These are phyloP conservation scores for Podaxis sp. DNA, from an alignment of 768 basidiomycete genomes.

Conservation along the genomic window DNA sequence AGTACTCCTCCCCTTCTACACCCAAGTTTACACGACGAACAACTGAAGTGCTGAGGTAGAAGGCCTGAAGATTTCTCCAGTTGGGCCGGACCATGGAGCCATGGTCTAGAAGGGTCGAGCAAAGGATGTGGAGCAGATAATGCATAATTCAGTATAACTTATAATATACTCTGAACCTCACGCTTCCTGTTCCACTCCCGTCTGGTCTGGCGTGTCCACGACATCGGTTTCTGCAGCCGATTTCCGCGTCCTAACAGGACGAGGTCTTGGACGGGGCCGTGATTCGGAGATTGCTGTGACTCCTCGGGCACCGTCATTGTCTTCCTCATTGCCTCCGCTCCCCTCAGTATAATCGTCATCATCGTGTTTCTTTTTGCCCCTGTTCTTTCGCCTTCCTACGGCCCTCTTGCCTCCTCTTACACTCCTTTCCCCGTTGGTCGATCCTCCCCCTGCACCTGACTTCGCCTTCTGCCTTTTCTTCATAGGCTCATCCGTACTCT, in stretches of 20 bases:
- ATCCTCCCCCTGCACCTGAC: neutral
- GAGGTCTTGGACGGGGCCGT: constrained; percentile 41
- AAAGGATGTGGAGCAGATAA: no score
- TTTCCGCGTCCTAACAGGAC: constrained; percentile 10
- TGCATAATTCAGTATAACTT: no score
- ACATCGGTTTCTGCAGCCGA: neutral
- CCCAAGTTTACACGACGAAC: no score
- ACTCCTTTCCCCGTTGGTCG: constrained; percentile 9
- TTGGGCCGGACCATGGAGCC: no score
- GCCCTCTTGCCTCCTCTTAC: constrained; percentile 17
- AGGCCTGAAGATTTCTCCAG: no score
- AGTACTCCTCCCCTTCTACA: no score
- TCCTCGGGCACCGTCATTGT: constrained; percentile 2
- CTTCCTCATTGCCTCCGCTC: constrained; percentile 13
- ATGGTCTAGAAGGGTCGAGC: no score
- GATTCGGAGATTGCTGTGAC: constrained; percentile 28
- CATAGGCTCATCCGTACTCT: constrained; percentile 12
- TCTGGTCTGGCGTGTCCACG: neutral
- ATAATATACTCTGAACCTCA: no score
- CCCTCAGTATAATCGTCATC: constrained; percentile 5
- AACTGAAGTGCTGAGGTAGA: no score
- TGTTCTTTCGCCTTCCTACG: neutral
- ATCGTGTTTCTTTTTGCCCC: neutral
- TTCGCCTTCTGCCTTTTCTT: constrained; percentile 27
- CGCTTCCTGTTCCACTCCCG: neutral